phyloP scores from a whole-genome alignment of 1,284 basidiomycete species.

The Anthracocystis panici-leucophaei region DNA sequence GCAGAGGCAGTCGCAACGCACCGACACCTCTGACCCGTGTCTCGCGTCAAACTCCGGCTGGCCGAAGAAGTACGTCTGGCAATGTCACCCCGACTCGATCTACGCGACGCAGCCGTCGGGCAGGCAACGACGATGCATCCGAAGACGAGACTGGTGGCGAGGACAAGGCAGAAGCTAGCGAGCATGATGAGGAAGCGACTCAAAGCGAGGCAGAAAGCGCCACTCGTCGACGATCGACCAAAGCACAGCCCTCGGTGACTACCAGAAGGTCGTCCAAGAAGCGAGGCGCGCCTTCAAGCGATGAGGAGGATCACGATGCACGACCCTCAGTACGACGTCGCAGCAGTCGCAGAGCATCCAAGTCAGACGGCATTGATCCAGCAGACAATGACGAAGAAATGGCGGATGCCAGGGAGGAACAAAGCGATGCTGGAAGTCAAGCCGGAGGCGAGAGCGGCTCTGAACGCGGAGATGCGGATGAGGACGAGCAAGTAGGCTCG shows the following conservation, averaged over 20 bases:
- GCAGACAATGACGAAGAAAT: slow-evolving; percentile 41
- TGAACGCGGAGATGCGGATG: slow-evolving; percentile 17
- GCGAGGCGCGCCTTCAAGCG: slow-evolving; percentile 35
- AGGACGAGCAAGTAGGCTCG: slow-evolving; percentile 27
- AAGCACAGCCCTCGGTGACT: slow-evolving; percentile 14
- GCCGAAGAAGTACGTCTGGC: slow-evolving; percentile 37
- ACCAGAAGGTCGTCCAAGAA: slow-evolving; percentile 26
- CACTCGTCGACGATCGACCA: slow-evolving; percentile 19
- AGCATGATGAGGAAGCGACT: slow-evolving; percentile 30
- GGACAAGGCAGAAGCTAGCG: slow-evolving; percentile 27
- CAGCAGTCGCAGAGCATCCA: slow-evolving; percentile 43
- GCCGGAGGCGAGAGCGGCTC: slow-evolving; percentile 28
- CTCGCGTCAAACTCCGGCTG: slow-evolving; percentile 6
- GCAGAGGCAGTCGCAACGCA: slow-evolving; percentile 37
- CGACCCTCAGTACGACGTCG: slow-evolving; percentile 41
- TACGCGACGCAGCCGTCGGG: slow-evolving; percentile 38
- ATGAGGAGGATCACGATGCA: slow-evolving; percentile 38
- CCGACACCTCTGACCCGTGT: slow-evolving; percentile 17
- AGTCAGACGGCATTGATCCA: slow-evolving; percentile 29
- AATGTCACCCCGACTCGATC: slow-evolving; percentile 40
- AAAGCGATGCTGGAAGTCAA: slow-evolving; percentile 30
- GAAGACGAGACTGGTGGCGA: slow-evolving; percentile 30
- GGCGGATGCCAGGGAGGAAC: slow-evolving; percentile 42
- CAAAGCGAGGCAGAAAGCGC: slow-evolving; percentile 37
- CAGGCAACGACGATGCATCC: slow-evolving; percentile 27